Base-by-base conservation (phyloP, 108 stramenopile genomes). In the Ochromonas danica region DNA sequence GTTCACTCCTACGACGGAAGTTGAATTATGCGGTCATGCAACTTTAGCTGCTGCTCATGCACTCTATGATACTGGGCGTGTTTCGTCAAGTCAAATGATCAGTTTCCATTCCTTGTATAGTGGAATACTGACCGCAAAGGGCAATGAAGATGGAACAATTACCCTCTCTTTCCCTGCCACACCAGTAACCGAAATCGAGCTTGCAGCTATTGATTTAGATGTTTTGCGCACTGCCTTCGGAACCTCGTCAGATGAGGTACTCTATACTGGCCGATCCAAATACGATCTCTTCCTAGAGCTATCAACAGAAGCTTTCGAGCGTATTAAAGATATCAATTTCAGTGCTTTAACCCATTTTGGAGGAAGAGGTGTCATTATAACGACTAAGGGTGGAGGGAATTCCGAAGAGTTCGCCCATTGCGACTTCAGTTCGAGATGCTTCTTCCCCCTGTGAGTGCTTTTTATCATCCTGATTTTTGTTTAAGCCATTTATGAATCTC, bases 11-110 rank as follows among this genome's bases (percentile, higher is more conserved):
- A 79, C 36, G 81, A 88, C 81, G 1, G 96, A 99, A 81, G 93
- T 97, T 2, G 90, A 89, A 42, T 81, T 97, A 60, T 97, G 96
- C 81, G 96, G 95, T 0, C 96, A 98, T 85, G 95, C 88, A 33
- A 89, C 89, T 31, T 61, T 87, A 27, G 87, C 86, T 0, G 71
- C 86, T 22, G 84, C 87, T 10, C 83, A 71, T 42, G 83, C 86
- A 42, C 71, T 89, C n/a, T 86, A 81, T 82, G 83, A 83, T 10
- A 74, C 72, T 28, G 57, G 70, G 22, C 39, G 60, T 43, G 72
- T 72, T 14, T 42, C 36, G 6, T 1, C 45, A 31, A 70, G 10
- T 30, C 33, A 14, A 41, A 41, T 43, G 28, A 28, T 88, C 33
- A 36, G 35, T 42, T 84, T 89, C 61, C 70, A 86, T 31, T 79